Evolutionary conservation across 2,329 filamentous ascomycete genomes (phyloP).

Genomic region (Penicillium capsulatum): DNA sequence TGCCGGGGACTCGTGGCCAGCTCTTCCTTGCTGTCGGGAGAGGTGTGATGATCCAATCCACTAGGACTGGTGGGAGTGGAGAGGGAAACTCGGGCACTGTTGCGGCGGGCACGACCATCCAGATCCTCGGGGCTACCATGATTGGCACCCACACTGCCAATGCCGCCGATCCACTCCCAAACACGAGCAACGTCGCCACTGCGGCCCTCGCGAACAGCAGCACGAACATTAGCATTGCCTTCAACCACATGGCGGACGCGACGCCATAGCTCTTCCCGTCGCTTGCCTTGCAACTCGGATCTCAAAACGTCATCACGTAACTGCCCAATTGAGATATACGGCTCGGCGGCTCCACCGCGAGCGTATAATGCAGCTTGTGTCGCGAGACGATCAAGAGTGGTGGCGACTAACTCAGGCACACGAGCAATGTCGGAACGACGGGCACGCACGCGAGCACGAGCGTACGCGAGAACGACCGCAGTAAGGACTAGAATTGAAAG

Average conservation of each 20-base stretch:
- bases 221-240: constrained; percentile 86
- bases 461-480: constrained; percentile 56
- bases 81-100: constrained; percentile 26
- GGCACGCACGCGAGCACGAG: constrained; percentile 59
- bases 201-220: constrained; percentile 62
- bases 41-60: constrained; percentile 8
- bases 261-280: constrained; percentile 79
- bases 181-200: constrained; percentile 56
- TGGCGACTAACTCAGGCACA: constrained; percentile 76
- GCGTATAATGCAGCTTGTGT: constrained; percentile 78
- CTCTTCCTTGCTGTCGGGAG: constrained; percentile 13
- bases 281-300: constrained; percentile 68
- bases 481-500: constrained; percentile 46
- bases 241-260: constrained; percentile 81
- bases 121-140: constrained; percentile 43
- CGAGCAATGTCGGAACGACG: constrained; percentile 63
- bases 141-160: constrained; percentile 53
- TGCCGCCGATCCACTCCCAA: constrained; percentile 66
- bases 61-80: constrained; percentile 25
- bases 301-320: constrained; percentile 86
- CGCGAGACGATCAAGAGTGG: constrained; percentile 78
- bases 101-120: constrained; percentile 25
- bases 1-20: constrained; percentile 26
- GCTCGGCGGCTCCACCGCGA: constrained; percentile 62
- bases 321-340: constrained; percentile 82